These are phyloP conservation scores for Populus pruinosa DNA, from an alignment of 345 rosid genomes.

Conservation along the genomic window DNA sequence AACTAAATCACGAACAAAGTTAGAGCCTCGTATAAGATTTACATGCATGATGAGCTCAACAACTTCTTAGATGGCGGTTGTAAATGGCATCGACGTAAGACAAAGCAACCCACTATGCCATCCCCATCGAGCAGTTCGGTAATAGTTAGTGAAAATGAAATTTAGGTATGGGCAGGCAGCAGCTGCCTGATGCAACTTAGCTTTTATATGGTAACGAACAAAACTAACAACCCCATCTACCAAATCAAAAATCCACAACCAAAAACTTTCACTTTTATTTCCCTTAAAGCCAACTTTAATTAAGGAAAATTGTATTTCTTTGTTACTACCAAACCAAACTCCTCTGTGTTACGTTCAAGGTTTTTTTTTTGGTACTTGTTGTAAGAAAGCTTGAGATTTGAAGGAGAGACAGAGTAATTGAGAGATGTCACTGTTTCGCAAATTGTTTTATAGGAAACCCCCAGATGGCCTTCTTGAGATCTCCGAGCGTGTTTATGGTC, in stretches of 20 bases:
- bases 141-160: background rate
- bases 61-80: background rate
- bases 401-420: background rate
- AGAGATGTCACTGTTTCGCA: constrained; percentile 79
- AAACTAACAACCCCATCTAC: background rate
- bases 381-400: background rate
- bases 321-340: background rate
- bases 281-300: background rate
- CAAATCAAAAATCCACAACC: background rate
- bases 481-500: constrained; percentile 80
- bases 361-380: background rate
- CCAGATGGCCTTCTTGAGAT: constrained; percentile 96
- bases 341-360: background rate
- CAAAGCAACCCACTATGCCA: background rate
- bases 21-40: background rate
- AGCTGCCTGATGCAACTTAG: background rate
- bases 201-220: background rate
- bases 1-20: too few species aligned
- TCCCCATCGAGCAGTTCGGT: background rate
- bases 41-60: background rate
- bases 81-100: constrained; percentile 16
- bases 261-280: background rate
- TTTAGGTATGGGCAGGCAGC: background rate
- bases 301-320: background rate
- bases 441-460: constrained; percentile 75